Evolutionary conservation across 225 moss, liverwort and hornwort species (phyloP), one percentile per base, ranked within the genome.

Genomic region (Thuidium tamariscinum): DNA sequence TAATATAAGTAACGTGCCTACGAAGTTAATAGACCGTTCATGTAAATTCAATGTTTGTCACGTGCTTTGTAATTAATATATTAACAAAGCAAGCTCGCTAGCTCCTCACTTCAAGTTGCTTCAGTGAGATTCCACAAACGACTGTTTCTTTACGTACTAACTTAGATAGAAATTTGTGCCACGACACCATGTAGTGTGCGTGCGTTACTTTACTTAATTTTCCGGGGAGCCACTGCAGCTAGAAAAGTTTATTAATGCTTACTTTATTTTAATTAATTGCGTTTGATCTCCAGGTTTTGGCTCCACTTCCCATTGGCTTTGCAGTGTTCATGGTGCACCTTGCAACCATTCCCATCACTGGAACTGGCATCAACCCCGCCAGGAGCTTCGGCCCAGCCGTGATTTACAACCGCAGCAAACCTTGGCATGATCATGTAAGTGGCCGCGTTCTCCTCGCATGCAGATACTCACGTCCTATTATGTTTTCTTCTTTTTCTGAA

Each of bases 281-380:
- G 17, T 22, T 80, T 8, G 51, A 39, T 81, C 49, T 23, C 66
- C 86, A 92, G 92, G 92, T 92, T 27, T 27, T 92, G 81, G 92
- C 92, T 61, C 92, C 92, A 10, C 91, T 92, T 68, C 92, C 92
- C 39, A 92, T 92, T 48, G 92, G 92, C 39, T 92, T 92, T 59
- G 92, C 92, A 51, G 92, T 92, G 26, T 92, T 92, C 36, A 69
- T 91, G 86, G 92, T 92, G 75, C 89, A 92, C 37, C 41, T 92
- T 17, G 91, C 92, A 30, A 92, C 92, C 10, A 89, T 92, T 77
- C 90, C 90, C 72, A 91, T 92, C 77, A 91, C 91, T 1, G 92
- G 92, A 86, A 88, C 92, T 36, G 86, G 92, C 62, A 92, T 92
- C 82, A 92, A 92, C 91, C 92, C 92, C 17, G 92, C 92, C 14